Base-by-base conservation (phyloP, 805 yeast species). In the Candida railenensis region DNA sequence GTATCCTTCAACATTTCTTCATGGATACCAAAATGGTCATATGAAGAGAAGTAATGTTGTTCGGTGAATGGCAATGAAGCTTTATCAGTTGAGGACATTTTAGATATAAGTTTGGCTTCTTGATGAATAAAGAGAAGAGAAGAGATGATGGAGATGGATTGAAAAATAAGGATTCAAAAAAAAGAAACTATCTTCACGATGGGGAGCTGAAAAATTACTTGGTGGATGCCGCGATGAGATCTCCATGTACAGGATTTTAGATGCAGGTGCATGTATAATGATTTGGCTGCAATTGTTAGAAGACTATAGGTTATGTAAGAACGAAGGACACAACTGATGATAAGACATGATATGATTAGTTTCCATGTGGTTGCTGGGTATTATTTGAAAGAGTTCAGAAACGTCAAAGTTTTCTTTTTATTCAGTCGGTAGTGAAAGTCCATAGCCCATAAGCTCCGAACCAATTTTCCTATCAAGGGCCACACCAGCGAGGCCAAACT, bases 1-100 rank as follows among this genome's bases (percentile, higher is more conserved):
- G 88, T 80, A 66, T 94, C 99, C 70, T 94, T 96, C 59, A 94
- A 82, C 99, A 94, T 94, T 70, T 92, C 98, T 71, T 95, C 99
- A 64, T 94, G 99, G 61, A 94, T 94, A 45, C 97, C 96, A 62
- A 89, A 90, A 64, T 94, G 98, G 66, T 92, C 97, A 61, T 94
- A 94, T 2, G 98, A 92, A 44, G 84, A 78, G 73, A 94, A 94
- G 70, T 94, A 94, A 67, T 92, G 98, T 70, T 90, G 95, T 62
- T 92, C 98, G 40, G 80, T 67, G 63, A 81, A 81, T 22, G 89
- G 81, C 55, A 87, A 71, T n/a, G 71, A 48, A 30, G 71, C 60
- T 58, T 83, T 84, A 52, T 83, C 85, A 4, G 92, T 87, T 43
- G 92, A 92, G 43, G 84, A 81, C 43, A 43, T 43, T 12, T 7